Base-by-base conservation (phyloP, 306 rosid species). In the Quercus variabilis region DNA sequence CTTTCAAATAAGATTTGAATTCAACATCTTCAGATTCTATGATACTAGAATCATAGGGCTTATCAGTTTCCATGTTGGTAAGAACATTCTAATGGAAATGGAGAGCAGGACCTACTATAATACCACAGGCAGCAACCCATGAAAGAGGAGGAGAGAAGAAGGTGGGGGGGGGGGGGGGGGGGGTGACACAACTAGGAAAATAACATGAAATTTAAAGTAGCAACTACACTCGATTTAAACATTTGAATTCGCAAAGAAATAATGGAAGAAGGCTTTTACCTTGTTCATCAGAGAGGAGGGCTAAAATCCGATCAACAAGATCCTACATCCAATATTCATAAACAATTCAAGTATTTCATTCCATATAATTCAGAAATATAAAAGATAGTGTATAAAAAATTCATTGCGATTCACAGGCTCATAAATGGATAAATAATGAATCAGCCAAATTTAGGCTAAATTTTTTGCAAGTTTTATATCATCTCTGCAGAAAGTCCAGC, bases 261-360 rank as follows among this genome's bases (percentile, higher is more conserved):
- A 69, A 71, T 10, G 26, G 41, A 46, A 63, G 57, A 30, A 59
- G 73, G 60, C 77, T 41, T 58, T 81, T 88, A 93, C 99, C 97
- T 89, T 90, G 93, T 8, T 90, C 98, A 63, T 95, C 97, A 57
- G 97, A 85, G 83, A 95, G 80, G 82, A 93, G 72, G 77, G 88
- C 75, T 64, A 93, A 84, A 83, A 95, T 91, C 79, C 98, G 89
- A 51, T 93, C 93, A 81, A 89, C 89, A 76, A 95, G 98, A 87
- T 93, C 99, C 99, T 95, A 80, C 87, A 85, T 25, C 70, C 78
- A 60, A 85, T 71, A 71, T 79, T 64, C 52, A 84, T 43, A 78
- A 41, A 54, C 31, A 78, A 64, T 75, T 75, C 19, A 79, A 33
- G 55, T 38, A 52, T 13, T 6, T 79, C 43, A 33, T 1, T 0